A percentile compares a stretch with the other conserved stretches of the same genome.
Conservation (phyloP, 1,139 yeast species). For the Pneumocystis canis region DNA sequence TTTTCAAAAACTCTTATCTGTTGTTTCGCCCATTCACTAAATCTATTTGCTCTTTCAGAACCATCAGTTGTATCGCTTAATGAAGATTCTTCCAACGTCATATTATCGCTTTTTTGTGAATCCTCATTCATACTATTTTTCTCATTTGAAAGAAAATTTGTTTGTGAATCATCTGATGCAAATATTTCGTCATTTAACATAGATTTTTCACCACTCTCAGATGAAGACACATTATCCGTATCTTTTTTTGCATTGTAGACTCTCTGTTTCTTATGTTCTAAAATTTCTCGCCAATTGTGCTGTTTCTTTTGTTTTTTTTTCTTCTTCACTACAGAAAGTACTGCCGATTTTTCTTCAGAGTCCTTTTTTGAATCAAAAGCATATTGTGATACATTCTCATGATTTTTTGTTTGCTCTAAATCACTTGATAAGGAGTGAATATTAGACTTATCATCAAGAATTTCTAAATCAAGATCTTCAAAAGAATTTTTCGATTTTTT, state of each 20-base stretch:
- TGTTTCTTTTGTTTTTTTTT: constrained; percentile 11
- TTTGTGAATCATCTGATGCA: not conserved
- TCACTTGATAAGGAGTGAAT: constrained; percentile 1
- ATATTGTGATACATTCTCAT: constrained; percentile 24
- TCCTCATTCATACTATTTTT: not conserved
- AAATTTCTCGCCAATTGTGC: constrained; percentile 25
- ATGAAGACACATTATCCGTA: constrained; percentile 28
- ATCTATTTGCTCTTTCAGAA: constrained; percentile 20
- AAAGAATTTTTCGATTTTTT: constrained; percentile 13
- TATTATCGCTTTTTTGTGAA: not conserved
- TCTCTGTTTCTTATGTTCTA: constrained; percentile 19
- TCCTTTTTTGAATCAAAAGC: constrained; percentile 32
- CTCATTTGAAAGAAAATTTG: not conserved
- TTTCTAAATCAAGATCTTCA: not conserved
- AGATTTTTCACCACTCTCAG: constrained; percentile 12
- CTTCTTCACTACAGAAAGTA: constrained; percentile 34
- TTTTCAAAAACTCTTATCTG: constrained; percentile 17
- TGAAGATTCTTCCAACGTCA: constrained; percentile 3
- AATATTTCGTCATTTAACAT: constrained; percentile 1
- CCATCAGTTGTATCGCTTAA: constrained; percentile 8
- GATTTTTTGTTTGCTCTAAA: constrained; percentile 29
- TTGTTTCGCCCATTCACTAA: constrained; percentile 41
- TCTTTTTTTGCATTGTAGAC: constrained; percentile 17
- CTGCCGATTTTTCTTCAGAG: constrained; percentile 45
- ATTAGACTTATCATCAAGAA: not conserved